A percentile compares a stretch with the other conserved stretches of the same genome.
Evolutionary conservation across 331 rosid genomes (phyloP).

Genomic region (Telfairia occidentalis): DNA sequence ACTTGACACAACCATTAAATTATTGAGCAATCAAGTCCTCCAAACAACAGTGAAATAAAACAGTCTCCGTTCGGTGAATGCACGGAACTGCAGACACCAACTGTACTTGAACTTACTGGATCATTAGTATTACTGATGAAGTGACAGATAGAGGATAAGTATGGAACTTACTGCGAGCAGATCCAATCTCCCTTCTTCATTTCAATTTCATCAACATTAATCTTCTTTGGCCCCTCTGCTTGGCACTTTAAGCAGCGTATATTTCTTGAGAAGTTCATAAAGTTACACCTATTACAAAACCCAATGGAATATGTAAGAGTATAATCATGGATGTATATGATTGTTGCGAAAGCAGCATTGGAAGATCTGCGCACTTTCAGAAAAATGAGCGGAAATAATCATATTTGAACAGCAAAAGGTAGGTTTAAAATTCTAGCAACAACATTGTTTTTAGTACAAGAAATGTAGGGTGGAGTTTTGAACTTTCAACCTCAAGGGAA

Average conservation of each 20-base stretch:
- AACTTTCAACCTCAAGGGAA: no score
- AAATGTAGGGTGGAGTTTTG: no score
- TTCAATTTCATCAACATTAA: slow-evolving; percentile 16
- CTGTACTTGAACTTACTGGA: background rate
- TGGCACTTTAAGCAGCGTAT: slow-evolving; percentile 55
- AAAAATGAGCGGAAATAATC: background rate
- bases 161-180: slow-evolving; percentile 49
- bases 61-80: background rate
- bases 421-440: background rate
- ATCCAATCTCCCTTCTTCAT: slow-evolving; percentile 88
- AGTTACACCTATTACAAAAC: slow-evolving; percentile 57
- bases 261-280: slow-evolving; percentile 68
- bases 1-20: background rate
- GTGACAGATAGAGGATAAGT: background rate
- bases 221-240: slow-evolving; percentile 38
- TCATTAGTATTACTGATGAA: background rate
- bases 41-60: background rate
- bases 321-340: background rate
- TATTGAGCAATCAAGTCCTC: background rate
- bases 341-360: background rate
- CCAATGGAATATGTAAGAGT: slow-evolving; percentile 14
- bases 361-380: background rate
- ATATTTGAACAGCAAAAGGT: background rate
- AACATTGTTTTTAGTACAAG: no score
- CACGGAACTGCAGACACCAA: background rate